Evolutionary conservation across 2,329 filamentous ascomycete species (phyloP).

Genomic region (Lachnellula suecica): DNA sequence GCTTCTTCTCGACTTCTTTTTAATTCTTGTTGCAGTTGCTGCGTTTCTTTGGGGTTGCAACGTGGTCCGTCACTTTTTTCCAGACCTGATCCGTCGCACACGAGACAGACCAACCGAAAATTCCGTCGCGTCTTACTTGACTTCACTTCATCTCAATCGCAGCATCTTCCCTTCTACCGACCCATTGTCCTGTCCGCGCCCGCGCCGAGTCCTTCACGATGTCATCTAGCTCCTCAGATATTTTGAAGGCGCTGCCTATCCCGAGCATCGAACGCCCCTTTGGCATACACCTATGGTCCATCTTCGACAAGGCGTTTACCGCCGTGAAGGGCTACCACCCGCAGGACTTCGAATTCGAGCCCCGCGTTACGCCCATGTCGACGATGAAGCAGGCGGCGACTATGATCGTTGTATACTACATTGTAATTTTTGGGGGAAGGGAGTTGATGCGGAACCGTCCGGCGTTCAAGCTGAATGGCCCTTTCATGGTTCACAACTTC

Average conservation of each 20-base stretch:
- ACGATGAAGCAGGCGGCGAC: conserved; percentile 80
- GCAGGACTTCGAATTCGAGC: conserved; percentile 81
- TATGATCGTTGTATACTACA: conserved; percentile 86
- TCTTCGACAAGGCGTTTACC: conserved; percentile 87
- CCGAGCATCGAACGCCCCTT: conserved; percentile 91
- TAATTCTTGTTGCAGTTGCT: conserved; percentile 11
- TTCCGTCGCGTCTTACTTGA: neutral
- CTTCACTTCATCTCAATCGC: no score
- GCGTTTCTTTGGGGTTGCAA: conserved; percentile 23
- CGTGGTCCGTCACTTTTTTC: conserved; percentile 15
- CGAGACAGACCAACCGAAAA: no score
- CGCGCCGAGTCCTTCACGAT: conserved; percentile 16
- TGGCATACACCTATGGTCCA: conserved; percentile 87
- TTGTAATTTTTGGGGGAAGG: conserved; percentile 88
- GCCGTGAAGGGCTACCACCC: conserved; percentile 76
- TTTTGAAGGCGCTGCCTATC: conserved; percentile 56
- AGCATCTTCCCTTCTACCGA: conserved; percentile 8
- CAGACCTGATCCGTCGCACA: no score
- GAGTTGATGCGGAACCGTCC: conserved; percentile 87
- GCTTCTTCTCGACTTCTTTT: conserved; percentile 14
- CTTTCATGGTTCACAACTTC: conserved; percentile 97
- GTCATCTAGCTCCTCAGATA: conserved; percentile 22
- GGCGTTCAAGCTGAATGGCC: conserved; percentile 80
- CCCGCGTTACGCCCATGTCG: conserved; percentile 83
- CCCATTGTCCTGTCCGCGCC: conserved; percentile 1